phyloP scores from a whole-genome alignment of 2,329 filamentous ascomycete genomes.

The Ceratocystis cubensis region DNA sequence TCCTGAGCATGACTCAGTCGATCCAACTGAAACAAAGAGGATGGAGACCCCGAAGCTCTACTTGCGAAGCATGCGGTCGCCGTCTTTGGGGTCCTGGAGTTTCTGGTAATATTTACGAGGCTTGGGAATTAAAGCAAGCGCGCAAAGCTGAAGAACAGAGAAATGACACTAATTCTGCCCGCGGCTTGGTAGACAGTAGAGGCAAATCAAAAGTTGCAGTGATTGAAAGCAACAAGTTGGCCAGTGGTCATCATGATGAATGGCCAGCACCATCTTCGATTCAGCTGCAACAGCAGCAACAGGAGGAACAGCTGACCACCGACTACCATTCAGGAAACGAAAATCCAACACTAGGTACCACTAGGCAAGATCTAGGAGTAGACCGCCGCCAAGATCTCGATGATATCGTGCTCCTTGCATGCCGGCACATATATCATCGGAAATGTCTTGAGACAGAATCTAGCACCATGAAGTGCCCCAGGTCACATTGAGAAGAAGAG shows the following conservation, averaged over 20 bases:
- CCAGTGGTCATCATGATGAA: constrained; percentile 29
- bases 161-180: constrained; percentile 31
- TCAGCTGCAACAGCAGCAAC: neutral
- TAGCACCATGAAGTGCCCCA: neutral
- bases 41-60: constrained; percentile 77
- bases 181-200: constrained; percentile 31
- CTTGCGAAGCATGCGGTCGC: constrained; percentile 73
- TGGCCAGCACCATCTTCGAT: constrained; percentile 19
- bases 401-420: constrained; percentile 54
- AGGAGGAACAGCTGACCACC: too few relatives aligned
- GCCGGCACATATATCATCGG: constrained; percentile 58
- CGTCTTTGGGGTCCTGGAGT: constrained; percentile 84
- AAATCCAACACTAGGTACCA: constrained; percentile 20
- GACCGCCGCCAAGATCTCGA: constrained; percentile 40
- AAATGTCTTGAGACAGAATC: constrained; percentile 48
- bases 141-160: constrained; percentile 36
- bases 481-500: neutral
- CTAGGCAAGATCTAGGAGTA: constrained; percentile 23
- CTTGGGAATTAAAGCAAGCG: constrained; percentile 57
- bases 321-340: neutral
- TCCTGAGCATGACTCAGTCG: constrained; percentile 66
- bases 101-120: constrained; percentile 62
- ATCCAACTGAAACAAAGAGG: constrained; percentile 66
- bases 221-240: constrained; percentile 24
- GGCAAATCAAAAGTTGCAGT: constrained; percentile 46